A percentile compares a stretch with the other conserved stretches of the same genome.
Evolutionary conservation across 176 grass and related monocot genomes (phyloP).

Genomic region (Microstegium vimineum): DNA sequence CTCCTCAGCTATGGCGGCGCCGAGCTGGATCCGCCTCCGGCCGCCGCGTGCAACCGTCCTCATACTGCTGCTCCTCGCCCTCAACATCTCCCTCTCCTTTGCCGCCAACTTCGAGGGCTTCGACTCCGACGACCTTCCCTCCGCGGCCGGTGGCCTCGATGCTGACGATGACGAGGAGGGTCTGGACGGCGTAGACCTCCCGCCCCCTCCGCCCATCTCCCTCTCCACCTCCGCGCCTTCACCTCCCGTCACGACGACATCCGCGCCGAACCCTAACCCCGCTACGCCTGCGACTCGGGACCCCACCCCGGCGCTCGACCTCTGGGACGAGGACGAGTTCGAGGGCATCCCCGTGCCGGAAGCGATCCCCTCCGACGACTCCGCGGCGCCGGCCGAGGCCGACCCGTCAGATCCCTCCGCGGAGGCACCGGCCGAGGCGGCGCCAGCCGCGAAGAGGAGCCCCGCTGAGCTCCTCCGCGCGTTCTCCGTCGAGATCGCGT

Average conservation of each 20-base stretch:
- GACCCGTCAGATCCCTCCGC: conserved; percentile 31
- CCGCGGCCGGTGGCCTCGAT: conserved; percentile 31
- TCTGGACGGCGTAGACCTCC: conserved; percentile 16
- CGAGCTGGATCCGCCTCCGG: conserved; percentile 50
- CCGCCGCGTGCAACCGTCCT: conserved; percentile 36
- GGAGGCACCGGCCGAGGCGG: conserved; percentile 25
- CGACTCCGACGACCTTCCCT: conserved; percentile 64
- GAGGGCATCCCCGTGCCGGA: conserved; percentile 73
- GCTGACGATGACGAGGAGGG: conserved; percentile 43
- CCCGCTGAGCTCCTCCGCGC: conserved; percentile 43
- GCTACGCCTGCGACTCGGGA: conserved; percentile 18
- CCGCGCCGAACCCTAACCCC: conserved; percentile 38
- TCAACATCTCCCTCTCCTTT: conserved; percentile 48
- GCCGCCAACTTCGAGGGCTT: conserved; percentile 89
- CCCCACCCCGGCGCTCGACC: conserved; percentile 45
- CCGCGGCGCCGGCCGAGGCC: conserved; percentile 24
- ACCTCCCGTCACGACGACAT: conserved; percentile 30
- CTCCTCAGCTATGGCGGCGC: conserved; percentile 54
- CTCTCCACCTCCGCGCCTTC: conserved; percentile 37
- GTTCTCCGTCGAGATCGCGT: conserved; percentile 71
- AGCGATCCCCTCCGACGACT: background rate
- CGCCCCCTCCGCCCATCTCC: conserved; percentile 29
- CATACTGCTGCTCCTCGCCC: conserved; percentile 45
- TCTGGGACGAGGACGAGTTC: conserved; percentile 99
- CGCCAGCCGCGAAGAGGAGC: conserved; percentile 8